Percentiles rank a stretch among this genome's conserved stretches.
Evolutionary conservation across 257 asterid genomes (phyloP).

Genomic region (Datura wrightii): DNA sequence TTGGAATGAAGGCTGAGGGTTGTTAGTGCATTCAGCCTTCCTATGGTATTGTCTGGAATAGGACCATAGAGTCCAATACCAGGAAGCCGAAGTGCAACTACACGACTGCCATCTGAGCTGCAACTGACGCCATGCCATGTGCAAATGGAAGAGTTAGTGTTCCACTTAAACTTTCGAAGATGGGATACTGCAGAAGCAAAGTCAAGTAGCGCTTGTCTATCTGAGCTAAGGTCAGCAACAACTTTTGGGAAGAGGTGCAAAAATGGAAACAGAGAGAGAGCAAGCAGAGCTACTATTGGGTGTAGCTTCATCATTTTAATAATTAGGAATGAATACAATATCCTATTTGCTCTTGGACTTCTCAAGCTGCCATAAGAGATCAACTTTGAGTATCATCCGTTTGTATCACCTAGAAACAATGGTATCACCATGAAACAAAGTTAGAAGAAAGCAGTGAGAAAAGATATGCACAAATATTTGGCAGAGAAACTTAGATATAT

Average conservation of each 20-base stretch:
- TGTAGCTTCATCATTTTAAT: slow-evolving; percentile 45
- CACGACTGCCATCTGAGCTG: slow-evolving; percentile 51
- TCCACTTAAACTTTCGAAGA: slow-evolving; percentile 62
- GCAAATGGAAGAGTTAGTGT: slow-evolving; percentile 55
- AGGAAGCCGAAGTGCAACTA: slow-evolving; percentile 69
- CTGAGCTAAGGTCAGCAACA: slow-evolving; percentile 61
- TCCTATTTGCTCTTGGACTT: slow-evolving; percentile 14
- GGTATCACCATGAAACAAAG: neutral
- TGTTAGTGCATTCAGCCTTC: slow-evolving; percentile 61
- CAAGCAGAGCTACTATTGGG: slow-evolving; percentile 16
- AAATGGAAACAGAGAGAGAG: slow-evolving; percentile 33
- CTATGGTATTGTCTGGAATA: slow-evolving; percentile 66
- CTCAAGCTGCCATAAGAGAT: slow-evolving; percentile 21
- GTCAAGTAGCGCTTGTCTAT: slow-evolving; percentile 71
- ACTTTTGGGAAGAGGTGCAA: slow-evolving; percentile 33
- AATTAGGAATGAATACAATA: neutral
- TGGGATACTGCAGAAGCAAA: slow-evolving; percentile 64
- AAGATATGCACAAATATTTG: neutral
- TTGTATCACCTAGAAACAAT: slow-evolving; percentile 28
- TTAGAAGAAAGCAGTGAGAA: neutral
- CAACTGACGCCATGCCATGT: slow-evolving; percentile 76
- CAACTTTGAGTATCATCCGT: slow-evolving; percentile 1
- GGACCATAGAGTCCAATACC: slow-evolving; percentile 69
- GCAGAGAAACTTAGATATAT: neutral
- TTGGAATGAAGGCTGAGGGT: slow-evolving; percentile 76